Evolutionary conservation across 164 flowering plant species (phyloP), one percentile per base, ranked within the genome.

Genomic region (Euptelea pleiosperma): DNA sequence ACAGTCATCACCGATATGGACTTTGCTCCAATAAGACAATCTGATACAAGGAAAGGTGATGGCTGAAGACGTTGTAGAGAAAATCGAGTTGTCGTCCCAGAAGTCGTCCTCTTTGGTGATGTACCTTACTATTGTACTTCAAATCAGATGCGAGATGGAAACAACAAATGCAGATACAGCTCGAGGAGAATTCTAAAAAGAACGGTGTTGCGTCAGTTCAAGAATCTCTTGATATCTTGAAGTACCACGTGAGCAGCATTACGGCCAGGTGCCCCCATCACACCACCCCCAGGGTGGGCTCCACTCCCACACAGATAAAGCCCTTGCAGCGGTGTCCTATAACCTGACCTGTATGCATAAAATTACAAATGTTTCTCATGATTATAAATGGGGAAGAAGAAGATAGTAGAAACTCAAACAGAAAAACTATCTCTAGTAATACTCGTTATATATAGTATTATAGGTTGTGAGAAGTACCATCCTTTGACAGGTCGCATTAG

Each of bases 201-300:
- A n/a, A n/a, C n/a, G n/a, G 30, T 29, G 6, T 3, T 1, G 36
- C 6, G 25, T 53, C 60, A 59, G 52, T 44, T 44, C 18, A 21
- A 29, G 15, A 28, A 42, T 50, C 22, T 50, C 65, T 78, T 83
- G 8, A 83, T 36, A 67, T 92, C 96, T 58, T 80, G 74, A 61
- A 92, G 78, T 63, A 86, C 93, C 43, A 76, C 78, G 26, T 62
- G 79, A n/a, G 98, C 96, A 56, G 91, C 89, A 70, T 87, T 89
- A 16, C 94, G 91, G 4, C 98, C 97, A 9, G 98, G 90, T 11
- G 94, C 97, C 36, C 96, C 97, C 94, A 89, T 93, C 49, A 93
- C 98, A 26, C 97, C 97, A 58, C 98, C 98, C 0, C 97, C 98
- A 8, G 98, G 98, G 63, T 93, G 98, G 1, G 90, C 67, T 6